Evolutionary conservation across 2,329 filamentous ascomycete genomes (phyloP), one percentile per base, ranked within the genome.

Genomic region (Hymenoscyphus linearis): DNA sequence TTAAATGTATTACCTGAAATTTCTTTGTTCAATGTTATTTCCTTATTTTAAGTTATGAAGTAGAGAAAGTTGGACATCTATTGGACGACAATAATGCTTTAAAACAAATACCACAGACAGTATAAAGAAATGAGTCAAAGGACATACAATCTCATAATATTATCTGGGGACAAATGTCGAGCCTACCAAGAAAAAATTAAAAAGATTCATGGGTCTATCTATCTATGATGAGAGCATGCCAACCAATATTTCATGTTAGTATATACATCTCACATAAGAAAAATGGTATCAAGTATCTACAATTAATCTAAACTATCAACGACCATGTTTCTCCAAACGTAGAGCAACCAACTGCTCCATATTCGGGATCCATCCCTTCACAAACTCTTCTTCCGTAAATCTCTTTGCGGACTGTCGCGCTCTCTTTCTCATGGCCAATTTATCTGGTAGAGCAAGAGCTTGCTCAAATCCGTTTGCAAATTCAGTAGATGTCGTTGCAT

Each of bases 301-400:
- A 50, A 50, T 4, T 50, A 25, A 50, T 25, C 47, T 61, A 61
- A 58, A 9, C 31, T 31, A 31, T 58, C 52, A 61, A 35, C 16
- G 50, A 44, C 16, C 47, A 53, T 56, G 34, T 40, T 62, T 50
- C 22, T 57, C 58, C 53, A 35, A 57, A 53, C 65, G 52, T 37
- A 71, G 60, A 4, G 22, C 47, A 36, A 97, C 84, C 62, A 98
- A 78, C 69, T 81, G 84, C 70, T 88, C 85, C 79, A 96, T 84
- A 74, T 96, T 85, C 34, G 75, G 75, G 52, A 90, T 76, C 93
- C 95, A 99, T 67, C 86, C 87, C 68, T 81, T 82, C 1, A 83
- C 86, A 77, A 99, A 99, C 62, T 88, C 89, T 68, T 89, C 86
- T 71, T 97, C 93, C 0, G 90, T 93, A 72, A 99, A 99, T 54